Percentiles rank a stretch among this genome's conserved stretches.
Conservation (phyloP, 345 rosid genomes). For the Syzygium aromaticum region DNA sequence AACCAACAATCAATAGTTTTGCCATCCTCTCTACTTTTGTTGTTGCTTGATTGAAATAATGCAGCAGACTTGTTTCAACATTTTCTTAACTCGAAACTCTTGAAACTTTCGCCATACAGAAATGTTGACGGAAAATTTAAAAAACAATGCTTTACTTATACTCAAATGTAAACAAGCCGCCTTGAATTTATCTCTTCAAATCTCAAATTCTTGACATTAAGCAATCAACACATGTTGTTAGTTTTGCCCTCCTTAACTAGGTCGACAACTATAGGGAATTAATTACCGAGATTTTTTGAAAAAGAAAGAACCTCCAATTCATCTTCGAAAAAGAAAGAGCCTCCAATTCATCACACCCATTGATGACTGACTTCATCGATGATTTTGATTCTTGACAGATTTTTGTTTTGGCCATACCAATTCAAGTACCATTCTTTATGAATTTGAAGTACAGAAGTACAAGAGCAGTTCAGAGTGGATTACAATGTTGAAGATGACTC, state of each 20-base stretch:
- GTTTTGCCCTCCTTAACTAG: not conserved
- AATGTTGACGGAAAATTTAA: not conserved
- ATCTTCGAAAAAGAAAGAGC: not conserved
- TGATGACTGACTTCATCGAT: not conserved
- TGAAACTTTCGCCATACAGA: not conserved
- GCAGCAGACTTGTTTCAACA: not conserved
- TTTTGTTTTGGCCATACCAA: not conserved
- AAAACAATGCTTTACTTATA: not conserved
- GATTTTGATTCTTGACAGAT: not conserved
- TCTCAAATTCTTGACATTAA: no score
- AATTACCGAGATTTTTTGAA: not conserved
- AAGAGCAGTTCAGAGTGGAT: not conserved
- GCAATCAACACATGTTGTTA: not conserved
- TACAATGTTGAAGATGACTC: not conserved
- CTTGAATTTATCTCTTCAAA: no score
- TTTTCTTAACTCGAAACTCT: not conserved
- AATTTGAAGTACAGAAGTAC: not conserved
- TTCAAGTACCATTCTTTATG: not conserved
- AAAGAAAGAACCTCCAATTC: not conserved
- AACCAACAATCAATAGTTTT: not conserved
- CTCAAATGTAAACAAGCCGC: not conserved
- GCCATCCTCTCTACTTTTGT: not conserved
- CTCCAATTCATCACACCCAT: not conserved
- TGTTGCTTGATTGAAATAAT: not conserved
- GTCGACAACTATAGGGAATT: not conserved